phyloP scores from a whole-genome alignment of 2,329 filamentous ascomycete species.

The Penicillium corylophilum region DNA sequence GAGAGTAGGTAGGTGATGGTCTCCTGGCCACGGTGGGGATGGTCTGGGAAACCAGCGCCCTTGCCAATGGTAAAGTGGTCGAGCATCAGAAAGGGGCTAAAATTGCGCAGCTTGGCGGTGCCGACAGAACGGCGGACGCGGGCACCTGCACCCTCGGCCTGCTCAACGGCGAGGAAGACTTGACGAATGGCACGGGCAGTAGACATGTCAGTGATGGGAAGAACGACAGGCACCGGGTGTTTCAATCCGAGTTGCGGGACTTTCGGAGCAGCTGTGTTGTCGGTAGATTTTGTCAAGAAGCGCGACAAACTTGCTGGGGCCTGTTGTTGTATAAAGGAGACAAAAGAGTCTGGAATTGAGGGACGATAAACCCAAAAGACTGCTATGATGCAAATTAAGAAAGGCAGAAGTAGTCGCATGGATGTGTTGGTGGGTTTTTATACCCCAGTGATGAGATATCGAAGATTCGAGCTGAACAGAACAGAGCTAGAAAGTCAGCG shows the following conservation, averaged over 20 bases:
- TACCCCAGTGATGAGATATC: conserved; percentile 14
- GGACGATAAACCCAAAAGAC: conserved; percentile 28
- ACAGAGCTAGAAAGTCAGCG: conserved; percentile 17
- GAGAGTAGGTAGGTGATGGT: conserved; percentile 87
- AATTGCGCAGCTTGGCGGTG: conserved; percentile 76
- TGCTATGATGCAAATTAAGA: conserved; percentile 40
- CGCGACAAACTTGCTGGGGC: conserved; percentile 16
- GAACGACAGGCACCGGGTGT: conserved; percentile 7
- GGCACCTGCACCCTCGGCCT: conserved; percentile 84
- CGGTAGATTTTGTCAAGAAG: conserved; percentile 12
- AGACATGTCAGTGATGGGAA: conserved; percentile 57
- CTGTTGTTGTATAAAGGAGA: conserved; percentile 20
- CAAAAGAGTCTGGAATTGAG: conserved; percentile 19
- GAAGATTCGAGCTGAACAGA: conserved; percentile 26
- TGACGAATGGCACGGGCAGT: conserved; percentile 74
- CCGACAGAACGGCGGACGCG: conserved; percentile 84
- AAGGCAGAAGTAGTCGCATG: conserved; percentile 39
- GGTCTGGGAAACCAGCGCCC: conserved; percentile 87
- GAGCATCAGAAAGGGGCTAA: conserved; percentile 93
- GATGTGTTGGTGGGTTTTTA: conserved; percentile 29
- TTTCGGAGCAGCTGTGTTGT: conserved; percentile 6
- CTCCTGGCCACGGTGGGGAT: conserved; percentile 79
- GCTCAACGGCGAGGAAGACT: conserved; percentile 79
- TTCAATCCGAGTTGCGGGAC: conserved; percentile 3
- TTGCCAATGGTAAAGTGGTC: conserved; percentile 83